Base-by-base conservation (phyloP, 129 eudicot genomes). In the Flaveria brownii region DNA sequence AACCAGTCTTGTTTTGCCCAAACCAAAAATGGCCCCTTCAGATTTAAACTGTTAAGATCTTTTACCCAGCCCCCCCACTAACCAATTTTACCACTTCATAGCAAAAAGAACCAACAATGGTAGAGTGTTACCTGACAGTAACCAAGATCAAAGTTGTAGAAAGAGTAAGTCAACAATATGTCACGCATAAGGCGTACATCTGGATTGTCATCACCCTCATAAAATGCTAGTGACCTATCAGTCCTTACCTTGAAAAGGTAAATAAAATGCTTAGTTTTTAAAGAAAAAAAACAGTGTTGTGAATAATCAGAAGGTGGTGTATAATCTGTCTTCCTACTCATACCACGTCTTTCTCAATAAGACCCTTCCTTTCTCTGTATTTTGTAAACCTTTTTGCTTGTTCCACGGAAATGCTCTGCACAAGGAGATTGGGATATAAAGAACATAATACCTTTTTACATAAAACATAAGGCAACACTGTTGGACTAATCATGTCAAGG, bases 121-220 rank as follows among this genome's bases (percentile, higher is more conserved):
- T 30, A 26, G 62, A 25, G 50, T 50, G 39, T 45, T 86, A 94
- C 98, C 97, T 94, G 98, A 87, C 98, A 94, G 74, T 94, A 94
- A 73, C 98, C 98, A 25, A 94, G 96, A 82, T 91, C 98, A 72
- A 94, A 94, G 80, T 94, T 91, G 92, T 88, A 91, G 80, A 91
- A 94, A 6, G 98, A 90, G 82, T 93, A 93, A 17, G 97, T 90
- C 77, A 93, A 67, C 85, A 90, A 87, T 66, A 93, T 90, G 79
- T 90, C 97, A 56, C 73, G 96, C 72, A 94, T 75, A 77, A 89
- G 80, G 76, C 82, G 77, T 23, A 94, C 96, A 72, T 94, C 83
- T 17, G 96, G 92, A 84, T 91, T 94, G 77, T 91, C 96, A 76
- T 94, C 98, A 42, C 97, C 97, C 62, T 94, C 98, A 78, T 91